phyloP scores from a whole-genome alignment of 2,329 filamentous ascomycete genomes.

The Fusarium citri region DNA sequence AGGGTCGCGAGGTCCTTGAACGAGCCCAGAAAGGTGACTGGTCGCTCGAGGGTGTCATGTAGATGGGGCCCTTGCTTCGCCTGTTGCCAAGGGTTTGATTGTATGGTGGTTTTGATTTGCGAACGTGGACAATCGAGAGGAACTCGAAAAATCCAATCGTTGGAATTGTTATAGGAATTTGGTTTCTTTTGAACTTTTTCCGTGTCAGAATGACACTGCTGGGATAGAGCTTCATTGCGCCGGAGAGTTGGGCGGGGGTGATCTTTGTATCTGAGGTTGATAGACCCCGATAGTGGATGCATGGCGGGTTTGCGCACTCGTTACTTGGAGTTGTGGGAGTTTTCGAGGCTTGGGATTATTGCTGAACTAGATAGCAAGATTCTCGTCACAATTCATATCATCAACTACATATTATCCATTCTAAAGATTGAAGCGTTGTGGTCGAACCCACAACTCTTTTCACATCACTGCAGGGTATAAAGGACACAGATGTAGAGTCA shows the following conservation, averaged over 20 bases:
- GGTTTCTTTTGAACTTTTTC: slow-evolving; percentile 24
- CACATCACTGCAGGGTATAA: background rate
- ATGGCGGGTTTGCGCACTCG: slow-evolving; percentile 47
- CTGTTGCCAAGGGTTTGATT: background rate
- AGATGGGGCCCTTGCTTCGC: background rate
- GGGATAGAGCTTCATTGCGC: slow-evolving; percentile 45
- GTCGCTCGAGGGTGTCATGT: slow-evolving; percentile 58
- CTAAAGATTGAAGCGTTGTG: background rate
- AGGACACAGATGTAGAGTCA: background rate
- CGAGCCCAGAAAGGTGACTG: slow-evolving; percentile 66
- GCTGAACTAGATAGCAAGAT: slow-evolving; percentile 37
- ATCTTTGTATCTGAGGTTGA: slow-evolving; percentile 8
- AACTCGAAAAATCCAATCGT: slow-evolving; percentile 12
- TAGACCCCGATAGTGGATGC: slow-evolving; percentile 32
- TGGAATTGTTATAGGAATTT: slow-evolving; percentile 39
- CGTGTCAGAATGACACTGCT: slow-evolving; percentile 44
- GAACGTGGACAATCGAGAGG: background rate
- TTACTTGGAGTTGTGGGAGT: slow-evolving; percentile 48
- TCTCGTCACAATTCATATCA: slow-evolving; percentile 31
- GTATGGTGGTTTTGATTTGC: background rate
- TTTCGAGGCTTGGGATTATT: slow-evolving; percentile 34
- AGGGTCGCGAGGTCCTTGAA: slow-evolving; percentile 63
- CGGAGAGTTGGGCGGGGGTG: slow-evolving; percentile 19
- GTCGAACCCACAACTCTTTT: too few relatives aligned
- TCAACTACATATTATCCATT: slow-evolving; percentile 1